Evolutionary conservation across 768 basidiomycete species (phyloP).

Genomic region (Mycena rebaudengoi): DNA sequence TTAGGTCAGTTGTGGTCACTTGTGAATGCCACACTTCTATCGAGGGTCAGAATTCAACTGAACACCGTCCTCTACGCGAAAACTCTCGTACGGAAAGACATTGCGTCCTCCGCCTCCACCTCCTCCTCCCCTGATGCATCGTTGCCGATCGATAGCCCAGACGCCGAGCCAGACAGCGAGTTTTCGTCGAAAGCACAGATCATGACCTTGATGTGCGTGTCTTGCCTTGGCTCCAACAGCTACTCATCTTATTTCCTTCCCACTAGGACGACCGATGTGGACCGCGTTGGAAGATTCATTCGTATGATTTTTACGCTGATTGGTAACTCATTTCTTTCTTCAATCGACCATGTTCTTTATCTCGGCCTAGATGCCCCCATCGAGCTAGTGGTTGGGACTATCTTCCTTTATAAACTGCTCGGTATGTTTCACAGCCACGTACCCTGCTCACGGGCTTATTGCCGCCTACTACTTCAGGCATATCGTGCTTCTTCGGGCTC

Average conservation of each 20-base stretch:
- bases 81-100: conserved; percentile 73
- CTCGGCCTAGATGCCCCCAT: conserved; percentile 69
- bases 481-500: conserved; percentile 83
- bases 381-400: conserved; percentile 76
- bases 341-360: not conserved
- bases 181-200: conserved; percentile 79
- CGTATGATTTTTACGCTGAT: conserved; percentile 79
- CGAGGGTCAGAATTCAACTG: conserved; percentile 65
- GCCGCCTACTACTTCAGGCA: conserved; percentile 39
- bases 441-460: not conserved
- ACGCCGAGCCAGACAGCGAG: conserved; percentile 64
- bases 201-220: conserved; percentile 79
- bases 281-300: conserved; percentile 83
- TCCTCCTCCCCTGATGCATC: not conserved
- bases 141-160: conserved; percentile 41
- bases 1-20: conserved; percentile 47
- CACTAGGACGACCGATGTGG: conserved; percentile 85
- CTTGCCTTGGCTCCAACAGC: not conserved
- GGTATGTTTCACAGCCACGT: conserved; percentile 36
- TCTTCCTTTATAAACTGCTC: conserved; percentile 82
- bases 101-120: conserved; percentile 57
- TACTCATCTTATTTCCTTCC: not conserved
- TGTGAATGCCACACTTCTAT: conserved; percentile 62
- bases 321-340: conserved; percentile 48
- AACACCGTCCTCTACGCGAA: conserved; percentile 74